A percentile compares a stretch with the other conserved stretches of the same genome.
phyloP scores from a whole-genome alignment of 2,329 filamentous ascomycete genomes.

The Talaromyces sp. region DNA sequence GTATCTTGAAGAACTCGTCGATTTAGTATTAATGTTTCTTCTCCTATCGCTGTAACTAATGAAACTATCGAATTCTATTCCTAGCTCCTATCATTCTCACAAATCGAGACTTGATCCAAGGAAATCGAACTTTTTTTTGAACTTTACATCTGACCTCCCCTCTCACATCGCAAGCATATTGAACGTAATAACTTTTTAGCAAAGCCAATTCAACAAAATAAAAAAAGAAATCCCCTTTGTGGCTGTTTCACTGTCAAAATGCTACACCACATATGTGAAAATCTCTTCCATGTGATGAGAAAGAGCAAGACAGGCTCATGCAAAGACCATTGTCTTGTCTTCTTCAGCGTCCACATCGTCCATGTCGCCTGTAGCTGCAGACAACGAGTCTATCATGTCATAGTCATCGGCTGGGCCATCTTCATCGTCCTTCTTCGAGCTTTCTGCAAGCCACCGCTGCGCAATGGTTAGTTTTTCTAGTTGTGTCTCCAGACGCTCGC shows the following conservation, averaged over 20 bases:
- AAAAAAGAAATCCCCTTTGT: neutral
- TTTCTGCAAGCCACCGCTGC: constrained; percentile 23
- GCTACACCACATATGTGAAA: neutral
- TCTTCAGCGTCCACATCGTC: neutral
- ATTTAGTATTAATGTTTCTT: neutral
- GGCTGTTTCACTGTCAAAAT: neutral
- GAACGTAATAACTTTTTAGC: too few species aligned
- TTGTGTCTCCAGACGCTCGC: constrained; percentile 25
- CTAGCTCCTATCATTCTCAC: neutral
- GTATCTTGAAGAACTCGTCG: neutral
- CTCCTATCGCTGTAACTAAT: neutral
- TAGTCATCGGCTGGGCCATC: neutral
- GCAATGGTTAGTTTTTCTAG: constrained; percentile 30
- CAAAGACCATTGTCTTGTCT: neutral
- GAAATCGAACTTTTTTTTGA: neutral
- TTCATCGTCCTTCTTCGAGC: neutral
- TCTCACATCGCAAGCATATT: neutral
- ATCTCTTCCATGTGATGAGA: neutral
- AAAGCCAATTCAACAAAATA: neutral
- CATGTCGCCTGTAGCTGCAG: neutral
- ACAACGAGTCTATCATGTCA: neutral
- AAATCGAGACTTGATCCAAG: neutral
- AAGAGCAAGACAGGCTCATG: neutral
- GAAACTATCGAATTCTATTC: neutral
- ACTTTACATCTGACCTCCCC: neutral